These are phyloP conservation scores for Trichoderma virens DNA, from an alignment of 495 filamentous ascomycete genomes.

Conservation along the genomic window DNA sequence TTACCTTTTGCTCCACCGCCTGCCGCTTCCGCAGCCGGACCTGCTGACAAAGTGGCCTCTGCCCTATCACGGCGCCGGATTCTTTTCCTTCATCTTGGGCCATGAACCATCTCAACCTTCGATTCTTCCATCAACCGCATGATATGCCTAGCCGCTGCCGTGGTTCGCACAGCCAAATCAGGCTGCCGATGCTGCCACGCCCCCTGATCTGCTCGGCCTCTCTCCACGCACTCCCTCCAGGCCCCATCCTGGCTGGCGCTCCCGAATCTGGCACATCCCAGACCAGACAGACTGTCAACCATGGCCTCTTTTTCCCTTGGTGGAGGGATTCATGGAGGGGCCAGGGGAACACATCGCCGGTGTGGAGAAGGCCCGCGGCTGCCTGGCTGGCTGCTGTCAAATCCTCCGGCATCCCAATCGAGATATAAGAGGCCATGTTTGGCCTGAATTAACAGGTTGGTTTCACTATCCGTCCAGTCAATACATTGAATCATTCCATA, in stretches of 20 bases:
- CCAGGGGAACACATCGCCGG: background rate
- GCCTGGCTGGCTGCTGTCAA: slow-evolving; percentile 4
- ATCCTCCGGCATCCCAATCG: background rate
- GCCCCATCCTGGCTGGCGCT: background rate
- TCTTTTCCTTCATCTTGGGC: background rate
- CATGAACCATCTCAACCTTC: background rate
- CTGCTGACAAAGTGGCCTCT: background rate
- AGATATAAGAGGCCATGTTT: slow-evolving; percentile 3
- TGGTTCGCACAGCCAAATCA: background rate
- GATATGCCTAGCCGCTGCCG: too few relatives aligned
- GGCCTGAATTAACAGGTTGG: background rate
- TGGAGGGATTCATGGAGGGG: background rate
- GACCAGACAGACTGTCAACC: background rate
- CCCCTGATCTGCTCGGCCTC: background rate
- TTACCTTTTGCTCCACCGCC: background rate
- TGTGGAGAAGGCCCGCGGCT: slow-evolving; percentile 3
- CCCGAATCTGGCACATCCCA: background rate
- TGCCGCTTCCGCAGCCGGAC: background rate
- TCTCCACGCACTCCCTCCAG: background rate
- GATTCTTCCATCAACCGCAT: too few relatives aligned
- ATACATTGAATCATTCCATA: too few relatives aligned
- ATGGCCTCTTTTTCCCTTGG: background rate
- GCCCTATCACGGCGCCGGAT: background rate
- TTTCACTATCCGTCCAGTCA: too few relatives aligned
- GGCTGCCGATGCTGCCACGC: background rate